Evolutionary conservation across 306 rosid species (phyloP).

Genomic region (Malus fusca): DNA sequence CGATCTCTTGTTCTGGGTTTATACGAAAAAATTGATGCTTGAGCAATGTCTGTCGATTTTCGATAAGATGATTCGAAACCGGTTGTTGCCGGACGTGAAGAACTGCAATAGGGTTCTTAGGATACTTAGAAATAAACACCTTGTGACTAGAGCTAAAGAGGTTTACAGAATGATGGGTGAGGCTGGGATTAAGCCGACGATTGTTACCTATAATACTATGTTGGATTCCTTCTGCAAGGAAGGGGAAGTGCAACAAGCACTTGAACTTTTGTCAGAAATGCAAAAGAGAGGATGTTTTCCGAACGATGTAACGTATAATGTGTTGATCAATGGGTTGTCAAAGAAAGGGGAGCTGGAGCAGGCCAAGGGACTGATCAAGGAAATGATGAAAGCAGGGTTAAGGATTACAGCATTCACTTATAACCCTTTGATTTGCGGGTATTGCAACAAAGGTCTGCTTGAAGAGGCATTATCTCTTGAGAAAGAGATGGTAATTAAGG

Average conservation of each 20-base stretch:
- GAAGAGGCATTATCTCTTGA: background rate
- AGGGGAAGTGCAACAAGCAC: constrained; percentile 52
- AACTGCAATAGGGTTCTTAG: background rate
- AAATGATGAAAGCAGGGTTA: background rate
- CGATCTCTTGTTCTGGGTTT: background rate
- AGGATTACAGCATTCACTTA: background rate
- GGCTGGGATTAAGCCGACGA: background rate
- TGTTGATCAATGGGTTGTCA: background rate
- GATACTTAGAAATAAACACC: background rate
- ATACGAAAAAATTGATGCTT: background rate
- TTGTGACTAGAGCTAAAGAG: background rate
- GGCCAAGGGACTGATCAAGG: background rate
- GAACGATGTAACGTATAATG: background rate
- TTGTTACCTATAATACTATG: background rate
- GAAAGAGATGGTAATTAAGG: background rate
- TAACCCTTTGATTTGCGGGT: background rate
- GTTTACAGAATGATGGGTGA: background rate
- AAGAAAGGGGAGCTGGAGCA: background rate
- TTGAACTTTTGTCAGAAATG: background rate
- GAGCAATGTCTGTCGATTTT: background rate
- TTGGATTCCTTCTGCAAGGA: constrained; percentile 19
- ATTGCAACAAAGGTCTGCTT: background rate
- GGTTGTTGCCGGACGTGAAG: background rate
- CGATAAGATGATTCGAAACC: background rate
- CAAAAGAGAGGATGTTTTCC: background rate